Evolutionary conservation across 2,329 filamentous ascomycete species (phyloP).

Genomic region (Ploettnerulaceae sp.): DNA sequence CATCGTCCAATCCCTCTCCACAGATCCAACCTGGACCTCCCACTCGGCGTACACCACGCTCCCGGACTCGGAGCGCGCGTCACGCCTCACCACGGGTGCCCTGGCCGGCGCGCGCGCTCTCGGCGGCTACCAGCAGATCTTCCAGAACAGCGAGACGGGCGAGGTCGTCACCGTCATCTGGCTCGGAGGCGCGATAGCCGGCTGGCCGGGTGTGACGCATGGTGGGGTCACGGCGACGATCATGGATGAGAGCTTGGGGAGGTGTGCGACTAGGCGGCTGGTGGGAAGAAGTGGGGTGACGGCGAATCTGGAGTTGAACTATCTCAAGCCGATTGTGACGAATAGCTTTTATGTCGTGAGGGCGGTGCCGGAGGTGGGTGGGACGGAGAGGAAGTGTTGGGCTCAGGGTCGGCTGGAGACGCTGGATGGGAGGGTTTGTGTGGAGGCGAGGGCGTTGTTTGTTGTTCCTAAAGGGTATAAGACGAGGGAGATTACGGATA

Average conservation of each 20-base stretch:
- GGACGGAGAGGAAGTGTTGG: slow-evolving; percentile 47
- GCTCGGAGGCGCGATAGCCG: slow-evolving; percentile 58
- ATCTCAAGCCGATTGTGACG: slow-evolving; percentile 55
- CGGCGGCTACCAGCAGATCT: slow-evolving; percentile 54
- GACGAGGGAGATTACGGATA: slow-evolving; percentile 8
- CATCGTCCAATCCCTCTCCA: slow-evolving; percentile 42
- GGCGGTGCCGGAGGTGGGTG: slow-evolving; percentile 40
- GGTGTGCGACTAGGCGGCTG: slow-evolving; percentile 50
- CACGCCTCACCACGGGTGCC: slow-evolving; percentile 40
- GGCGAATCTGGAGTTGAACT: slow-evolving; percentile 55
- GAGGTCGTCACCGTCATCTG: slow-evolving; percentile 60
- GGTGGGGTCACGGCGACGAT: slow-evolving; percentile 65
- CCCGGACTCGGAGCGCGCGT: slow-evolving; percentile 13
- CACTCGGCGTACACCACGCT: slow-evolving; percentile 41
- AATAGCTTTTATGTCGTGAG: slow-evolving; percentile 61
- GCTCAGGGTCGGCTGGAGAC: slow-evolving; percentile 51
- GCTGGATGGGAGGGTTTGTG: slow-evolving; percentile 50
- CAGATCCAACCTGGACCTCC: slow-evolving; percentile 39
- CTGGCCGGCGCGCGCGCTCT: slow-evolving; percentile 41
- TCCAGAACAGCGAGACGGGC: slow-evolving; percentile 54
- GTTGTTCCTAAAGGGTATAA: slow-evolving; percentile 47
- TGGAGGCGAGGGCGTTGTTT: slow-evolving; percentile 54
- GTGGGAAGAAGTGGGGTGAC: slow-evolving; percentile 49
- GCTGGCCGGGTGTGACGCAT: slow-evolving; percentile 69
- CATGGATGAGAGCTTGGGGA: slow-evolving; percentile 64